A percentile compares a stretch with the other conserved stretches of the same genome.
These are phyloP conservation scores for Vaccinium vitisidaea DNA, from an alignment of 148 eudicot genomes.

Conservation along the genomic window DNA sequence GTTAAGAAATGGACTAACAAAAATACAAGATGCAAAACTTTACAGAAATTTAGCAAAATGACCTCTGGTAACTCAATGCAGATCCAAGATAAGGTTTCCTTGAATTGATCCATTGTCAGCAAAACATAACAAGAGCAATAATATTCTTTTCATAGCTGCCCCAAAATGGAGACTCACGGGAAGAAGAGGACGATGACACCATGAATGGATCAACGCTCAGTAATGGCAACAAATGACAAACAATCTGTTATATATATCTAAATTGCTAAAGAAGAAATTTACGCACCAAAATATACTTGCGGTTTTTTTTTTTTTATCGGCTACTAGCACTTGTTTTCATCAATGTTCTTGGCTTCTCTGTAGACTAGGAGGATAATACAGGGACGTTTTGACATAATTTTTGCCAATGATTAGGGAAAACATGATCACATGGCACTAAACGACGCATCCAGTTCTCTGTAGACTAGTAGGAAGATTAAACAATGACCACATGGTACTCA, in stretches of 20 bases:
- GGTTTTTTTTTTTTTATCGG: neutral
- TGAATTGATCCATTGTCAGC: neutral
- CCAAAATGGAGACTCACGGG: neutral
- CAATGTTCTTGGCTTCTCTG: neutral
- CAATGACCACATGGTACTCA: neutral
- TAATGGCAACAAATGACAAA: neutral
- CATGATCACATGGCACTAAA: neutral
- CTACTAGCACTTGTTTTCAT: neutral
- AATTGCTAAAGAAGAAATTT: neutral
- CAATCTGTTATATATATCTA: neutral
- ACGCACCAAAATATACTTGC: constrained; percentile 1
- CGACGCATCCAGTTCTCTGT: neutral
- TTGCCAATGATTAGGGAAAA: neutral
- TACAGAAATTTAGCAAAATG: neutral
- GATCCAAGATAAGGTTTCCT: neutral
- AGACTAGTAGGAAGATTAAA: neutral
- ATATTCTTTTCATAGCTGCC: neutral
- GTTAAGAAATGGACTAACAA: neutral
- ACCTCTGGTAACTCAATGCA: neutral
- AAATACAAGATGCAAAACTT: neutral
- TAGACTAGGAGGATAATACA: neutral
- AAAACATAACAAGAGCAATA: neutral
- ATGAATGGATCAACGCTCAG: neutral
- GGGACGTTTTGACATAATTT: neutral
- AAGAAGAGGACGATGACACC: neutral